Base-by-base conservation (phyloP, 148 eudicot genomes). In the Bassia scoparia region DNA sequence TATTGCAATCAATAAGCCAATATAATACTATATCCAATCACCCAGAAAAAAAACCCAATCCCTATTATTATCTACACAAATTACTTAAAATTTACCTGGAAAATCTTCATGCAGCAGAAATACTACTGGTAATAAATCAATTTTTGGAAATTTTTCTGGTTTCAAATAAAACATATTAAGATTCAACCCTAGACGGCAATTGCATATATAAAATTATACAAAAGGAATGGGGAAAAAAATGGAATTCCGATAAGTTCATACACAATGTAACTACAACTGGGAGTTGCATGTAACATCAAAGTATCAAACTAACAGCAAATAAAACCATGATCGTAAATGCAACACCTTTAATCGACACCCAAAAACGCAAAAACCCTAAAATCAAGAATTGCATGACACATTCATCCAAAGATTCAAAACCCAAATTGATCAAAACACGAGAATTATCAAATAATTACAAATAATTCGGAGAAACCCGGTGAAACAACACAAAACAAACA, bases 211-310 rank as follows among this genome's bases (percentile, higher is more conserved):
- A 16, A 76, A 37, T 1, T 20, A 59, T 26, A 61, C 26, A 41
- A 43, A 52, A 55, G 43, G 44, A 52, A 67, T 1, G 27, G 11
- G 37, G 4, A 43, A 31, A 35, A 44, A n/a, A 20, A 11, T 24
- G 8, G 27, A 53, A 30, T n/a, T 31, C 14, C 14, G 23, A 6
- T 9, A 44, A 58, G 9, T 4, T 17, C 6, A n/a, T 9, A 18
- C 6, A 31, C 23, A 79, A 54, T 48, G 5, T 56, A 41, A 23
- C 34, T 35, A 11, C 35, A 64, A 70, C 69, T 70, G 68, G 48
- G 31, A 24, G 71, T 75, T 79, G 76, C 82, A 79, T 75, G 82
- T 44, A 64, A 56, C 46, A 75, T 66, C 29, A 70, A 30, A 75
- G 20, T 26, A 26, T 20, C 49, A 52, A 26, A 30, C 20, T 49